Percentiles rank a stretch among this genome's conserved stretches.
These are phyloP conservation scores for Aureobasidium sp. DNA, from an alignment of 2,329 filamentous ascomycete species.

Conservation along the genomic window DNA sequence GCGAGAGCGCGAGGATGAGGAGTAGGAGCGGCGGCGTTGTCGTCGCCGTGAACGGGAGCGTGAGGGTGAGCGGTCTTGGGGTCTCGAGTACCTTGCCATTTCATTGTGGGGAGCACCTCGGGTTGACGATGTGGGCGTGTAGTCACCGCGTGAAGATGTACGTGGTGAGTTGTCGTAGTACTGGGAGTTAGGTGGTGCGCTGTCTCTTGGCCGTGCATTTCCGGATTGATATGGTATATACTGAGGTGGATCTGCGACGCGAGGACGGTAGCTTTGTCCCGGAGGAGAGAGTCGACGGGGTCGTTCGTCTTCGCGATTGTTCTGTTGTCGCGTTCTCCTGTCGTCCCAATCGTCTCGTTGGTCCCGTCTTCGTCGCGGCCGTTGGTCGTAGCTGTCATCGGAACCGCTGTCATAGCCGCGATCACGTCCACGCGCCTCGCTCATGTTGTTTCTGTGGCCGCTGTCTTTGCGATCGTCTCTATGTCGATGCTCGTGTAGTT, in stretches of 20 bases:
- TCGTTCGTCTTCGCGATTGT: background rate
- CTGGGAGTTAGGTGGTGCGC: background rate
- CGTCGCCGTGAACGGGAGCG: background rate
- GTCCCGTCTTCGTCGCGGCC: background rate
- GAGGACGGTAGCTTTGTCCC: background rate
- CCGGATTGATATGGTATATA: background rate
- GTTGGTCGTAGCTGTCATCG: constrained; percentile 6
- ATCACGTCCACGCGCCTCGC: background rate
- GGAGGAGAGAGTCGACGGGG: background rate
- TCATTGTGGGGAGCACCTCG: background rate
- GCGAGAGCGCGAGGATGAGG: background rate
- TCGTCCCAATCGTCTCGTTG: background rate
- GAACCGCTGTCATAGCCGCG: constrained; percentile 2
- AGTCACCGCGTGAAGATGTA: background rate
- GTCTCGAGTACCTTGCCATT: background rate
- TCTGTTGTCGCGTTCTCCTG: background rate
- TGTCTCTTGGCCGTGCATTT: background rate
- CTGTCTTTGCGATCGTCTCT: background rate
- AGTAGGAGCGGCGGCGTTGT: background rate
- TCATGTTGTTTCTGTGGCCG: background rate
- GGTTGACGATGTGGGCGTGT: background rate
- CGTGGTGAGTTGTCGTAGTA: background rate
- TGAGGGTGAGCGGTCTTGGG: background rate
- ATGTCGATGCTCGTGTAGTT: background rate
- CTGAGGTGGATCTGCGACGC: background rate